phyloP scores from a whole-genome alignment of 352 stramenopile species.

The Phytophthora pistaciae region DNA sequence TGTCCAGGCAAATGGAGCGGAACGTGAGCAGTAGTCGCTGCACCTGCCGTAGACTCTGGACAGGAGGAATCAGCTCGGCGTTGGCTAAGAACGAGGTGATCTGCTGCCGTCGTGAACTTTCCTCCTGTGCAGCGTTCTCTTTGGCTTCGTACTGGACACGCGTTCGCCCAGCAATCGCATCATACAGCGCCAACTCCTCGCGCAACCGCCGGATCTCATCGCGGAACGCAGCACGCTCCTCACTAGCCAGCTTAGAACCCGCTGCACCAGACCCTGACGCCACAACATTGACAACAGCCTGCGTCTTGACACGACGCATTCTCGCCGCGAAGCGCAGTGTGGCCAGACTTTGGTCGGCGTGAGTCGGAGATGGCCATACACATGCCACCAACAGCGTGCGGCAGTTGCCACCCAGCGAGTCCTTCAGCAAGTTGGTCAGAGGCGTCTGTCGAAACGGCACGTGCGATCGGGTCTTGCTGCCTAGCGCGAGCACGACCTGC shows the following conservation, averaged over 20 bases:
- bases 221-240: constrained; percentile 33
- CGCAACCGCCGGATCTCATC: constrained; percentile 68
- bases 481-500: constrained; percentile 92
- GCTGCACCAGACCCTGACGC: constrained; percentile 42
- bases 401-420: constrained; percentile 86
- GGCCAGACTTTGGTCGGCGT: constrained; percentile 87
- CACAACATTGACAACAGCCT: constrained; percentile 71
- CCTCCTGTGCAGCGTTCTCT: constrained; percentile 17
- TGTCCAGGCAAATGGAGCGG: not conserved
- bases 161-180: constrained; percentile 61
- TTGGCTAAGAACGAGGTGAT: constrained; percentile 49
- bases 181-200: constrained; percentile 69
- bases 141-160: constrained; percentile 43
- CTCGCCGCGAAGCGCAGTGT: constrained; percentile 92
- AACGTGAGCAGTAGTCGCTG: constrained; percentile 57
- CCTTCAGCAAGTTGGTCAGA: constrained; percentile 92
- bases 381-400: constrained; percentile 88
- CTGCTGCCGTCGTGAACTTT: constrained; percentile 36
- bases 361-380: constrained; percentile 79
- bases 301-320: constrained; percentile 88
- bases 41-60: constrained; percentile 63
- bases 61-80: constrained; percentile 23
- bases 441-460: constrained; percentile 95
- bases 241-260: constrained; percentile 23
- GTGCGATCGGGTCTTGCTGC: constrained; percentile 87